These are phyloP conservation scores for Beta macrorhiza DNA, from an alignment of 179 eudicot genomes.

Conservation along the genomic window DNA sequence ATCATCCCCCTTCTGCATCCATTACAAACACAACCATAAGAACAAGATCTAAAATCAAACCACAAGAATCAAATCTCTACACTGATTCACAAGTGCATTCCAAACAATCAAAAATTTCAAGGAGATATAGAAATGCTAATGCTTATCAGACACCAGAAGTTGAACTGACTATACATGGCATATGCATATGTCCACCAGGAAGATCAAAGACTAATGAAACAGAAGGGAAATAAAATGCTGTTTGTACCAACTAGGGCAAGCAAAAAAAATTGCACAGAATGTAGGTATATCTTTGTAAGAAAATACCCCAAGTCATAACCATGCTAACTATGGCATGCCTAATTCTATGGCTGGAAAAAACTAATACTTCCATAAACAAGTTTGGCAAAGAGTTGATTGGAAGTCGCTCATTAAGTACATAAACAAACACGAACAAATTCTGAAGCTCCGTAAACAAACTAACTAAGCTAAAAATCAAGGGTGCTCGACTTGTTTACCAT, in stretches of 20 bases:
- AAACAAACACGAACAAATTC: background rate
- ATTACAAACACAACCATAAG: constrained; percentile 8
- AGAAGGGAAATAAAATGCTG: background rate
- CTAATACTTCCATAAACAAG: background rate
- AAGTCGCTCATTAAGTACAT: background rate
- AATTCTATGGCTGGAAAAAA: background rate
- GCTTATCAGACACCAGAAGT: background rate
- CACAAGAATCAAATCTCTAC: background rate
- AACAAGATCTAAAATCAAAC: too few relatives aligned
- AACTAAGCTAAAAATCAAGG: background rate
- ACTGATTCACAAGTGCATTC: background rate
- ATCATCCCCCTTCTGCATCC: constrained; percentile 77
- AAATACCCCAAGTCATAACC: background rate
- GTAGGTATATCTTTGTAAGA: background rate
- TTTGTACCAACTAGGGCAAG: background rate
- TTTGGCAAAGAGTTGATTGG: background rate
- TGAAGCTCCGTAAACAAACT: background rate
- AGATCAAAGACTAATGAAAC: background rate
- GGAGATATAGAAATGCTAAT: background rate
- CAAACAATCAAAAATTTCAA: background rate
- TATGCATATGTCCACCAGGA: background rate
- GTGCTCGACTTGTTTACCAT: too few relatives aligned
- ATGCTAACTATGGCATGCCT: background rate
- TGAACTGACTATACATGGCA: background rate
- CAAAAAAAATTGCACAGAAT: background rate